Percentiles rank a stretch among this genome's conserved stretches.
Conservation (phyloP, 2,329 filamentous ascomycete species). For the Daldinia sp. region DNA sequence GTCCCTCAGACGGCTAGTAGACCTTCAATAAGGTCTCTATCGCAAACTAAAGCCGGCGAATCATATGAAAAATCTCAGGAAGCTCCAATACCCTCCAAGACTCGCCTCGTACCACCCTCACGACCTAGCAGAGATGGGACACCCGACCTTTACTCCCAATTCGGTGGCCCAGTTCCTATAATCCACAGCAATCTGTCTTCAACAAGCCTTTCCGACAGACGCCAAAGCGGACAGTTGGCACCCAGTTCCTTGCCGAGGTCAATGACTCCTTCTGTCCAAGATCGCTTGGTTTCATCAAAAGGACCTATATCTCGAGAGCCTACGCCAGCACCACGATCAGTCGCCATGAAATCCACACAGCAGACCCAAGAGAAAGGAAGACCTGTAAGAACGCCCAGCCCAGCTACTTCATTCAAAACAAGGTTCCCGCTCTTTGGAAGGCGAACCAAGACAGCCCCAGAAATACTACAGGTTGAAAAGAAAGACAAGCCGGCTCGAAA, state of each 20-base stretch:
- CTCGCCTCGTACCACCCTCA: slow-evolving; percentile 61
- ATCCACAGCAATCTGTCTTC: slow-evolving; percentile 73
- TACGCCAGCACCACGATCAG: slow-evolving; percentile 50
- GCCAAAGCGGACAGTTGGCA: slow-evolving; percentile 56
- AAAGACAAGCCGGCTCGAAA: slow-evolving; percentile 72
- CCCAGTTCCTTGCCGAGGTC: slow-evolving; percentile 54
- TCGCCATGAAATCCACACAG: slow-evolving; percentile 31
- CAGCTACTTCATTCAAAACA: slow-evolving; percentile 68
- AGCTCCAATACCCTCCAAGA: slow-evolving; percentile 48
- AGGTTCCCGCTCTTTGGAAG: slow-evolving; percentile 84
- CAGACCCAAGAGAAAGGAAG: slow-evolving; percentile 50
- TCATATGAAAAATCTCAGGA: slow-evolving; percentile 46
- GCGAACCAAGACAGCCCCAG: slow-evolving; percentile 73
- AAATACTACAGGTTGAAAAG: slow-evolving; percentile 63
- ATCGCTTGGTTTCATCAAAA: slow-evolving; percentile 49
- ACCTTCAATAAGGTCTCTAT: slow-evolving; percentile 50
- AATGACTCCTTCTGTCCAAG: slow-evolving; percentile 52
- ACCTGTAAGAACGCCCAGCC: slow-evolving; percentile 63
- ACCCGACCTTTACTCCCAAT: slow-evolving; percentile 69
- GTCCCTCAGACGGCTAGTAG: slow-evolving; percentile 49
- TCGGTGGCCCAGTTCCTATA: slow-evolving; percentile 64
- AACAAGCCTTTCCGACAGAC: slow-evolving; percentile 62
- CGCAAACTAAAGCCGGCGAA: slow-evolving; percentile 52
- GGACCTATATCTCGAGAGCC: slow-evolving; percentile 53
- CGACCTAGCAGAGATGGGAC: slow-evolving; percentile 78